phyloP scores from a whole-genome alignment of 495 filamentous ascomycete genomes.

The Neurospora sp. region DNA sequence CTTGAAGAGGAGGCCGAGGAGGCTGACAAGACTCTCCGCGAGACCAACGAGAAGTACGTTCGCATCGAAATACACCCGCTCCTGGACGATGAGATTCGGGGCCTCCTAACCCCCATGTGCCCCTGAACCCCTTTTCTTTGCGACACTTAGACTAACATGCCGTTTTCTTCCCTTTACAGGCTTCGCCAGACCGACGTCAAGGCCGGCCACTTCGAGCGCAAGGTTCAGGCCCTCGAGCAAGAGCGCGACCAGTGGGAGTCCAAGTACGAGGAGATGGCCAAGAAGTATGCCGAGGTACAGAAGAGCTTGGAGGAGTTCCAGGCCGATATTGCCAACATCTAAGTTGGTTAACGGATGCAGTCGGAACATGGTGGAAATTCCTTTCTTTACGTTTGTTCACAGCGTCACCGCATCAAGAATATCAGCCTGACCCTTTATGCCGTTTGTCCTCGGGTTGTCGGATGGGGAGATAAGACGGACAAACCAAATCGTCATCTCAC shows the following conservation, averaged over 20 bases:
- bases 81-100: background rate
- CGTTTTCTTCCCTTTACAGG: constrained; percentile 35
- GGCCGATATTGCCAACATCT: constrained; percentile 83
- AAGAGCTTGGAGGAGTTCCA: constrained; percentile 89
- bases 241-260: constrained; percentile 84
- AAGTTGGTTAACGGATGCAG: constrained; percentile 21
- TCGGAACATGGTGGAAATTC: background rate
- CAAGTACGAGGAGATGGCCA: constrained; percentile 93
- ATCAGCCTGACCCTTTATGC: background rate
- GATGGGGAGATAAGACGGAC: background rate
- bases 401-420: background rate
- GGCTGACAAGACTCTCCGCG: constrained; percentile 85
- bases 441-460: background rate
- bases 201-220: constrained; percentile 98
- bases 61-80: constrained; percentile 19
- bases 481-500: background rate
- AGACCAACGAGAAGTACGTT: constrained; percentile 91
- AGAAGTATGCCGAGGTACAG: constrained; percentile 76
- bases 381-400: constrained; percentile 1
- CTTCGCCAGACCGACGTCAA: constrained; percentile 98
- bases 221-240: constrained; percentile 89
- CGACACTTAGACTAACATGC: constrained; percentile 5
- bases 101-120: background rate
- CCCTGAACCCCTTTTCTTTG: background rate
- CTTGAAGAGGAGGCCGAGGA: constrained; percentile 96